Percentiles rank a stretch among this genome's conserved stretches.
These are phyloP conservation scores for Globisporangium spiculum DNA, from an alignment of 352 stramenopile species.

Conservation along the genomic window DNA sequence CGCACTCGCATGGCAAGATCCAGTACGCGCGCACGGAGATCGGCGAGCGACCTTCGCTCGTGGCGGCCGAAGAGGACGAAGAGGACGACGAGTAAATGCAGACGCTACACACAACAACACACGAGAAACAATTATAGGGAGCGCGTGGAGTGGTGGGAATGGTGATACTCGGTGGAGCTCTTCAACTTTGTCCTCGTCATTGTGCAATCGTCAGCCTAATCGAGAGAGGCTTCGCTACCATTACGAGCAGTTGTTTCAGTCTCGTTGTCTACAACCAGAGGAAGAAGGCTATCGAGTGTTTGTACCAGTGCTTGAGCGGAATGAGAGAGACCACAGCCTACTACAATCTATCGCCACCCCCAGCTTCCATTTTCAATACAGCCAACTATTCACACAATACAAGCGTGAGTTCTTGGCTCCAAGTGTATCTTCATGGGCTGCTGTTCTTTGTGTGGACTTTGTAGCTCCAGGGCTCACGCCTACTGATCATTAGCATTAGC, in stretches of 20 bases:
- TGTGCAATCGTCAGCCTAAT: background rate
- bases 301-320: background rate
- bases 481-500: background rate
- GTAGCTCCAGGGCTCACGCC: background rate
- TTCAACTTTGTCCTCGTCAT: background rate
- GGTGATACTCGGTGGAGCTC: background rate
- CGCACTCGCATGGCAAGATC: conserved; percentile 34
- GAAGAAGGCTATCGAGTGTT: background rate
- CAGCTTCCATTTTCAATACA: conserved; percentile 11
- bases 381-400: conserved; percentile 7
- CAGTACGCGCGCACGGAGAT: conserved; percentile 71
- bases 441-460: background rate
- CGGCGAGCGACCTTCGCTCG: conserved; percentile 52
- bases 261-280: background rate
- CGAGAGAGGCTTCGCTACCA: background rate
- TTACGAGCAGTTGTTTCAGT: background rate
- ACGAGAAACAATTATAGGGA: conserved; percentile 5
- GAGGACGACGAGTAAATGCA: conserved; percentile 39
- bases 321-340: background rate
- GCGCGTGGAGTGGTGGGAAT: background rate
- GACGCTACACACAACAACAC: background rate
- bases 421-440: background rate
- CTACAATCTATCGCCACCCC: background rate
- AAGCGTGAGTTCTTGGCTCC: background rate
- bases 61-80: conserved; percentile 42